Percentiles rank a stretch among this genome's conserved stretches.
These are phyloP conservation scores for Lactarius tabidus DNA, from an alignment of 768 basidiomycete species.

Conservation along the genomic window DNA sequence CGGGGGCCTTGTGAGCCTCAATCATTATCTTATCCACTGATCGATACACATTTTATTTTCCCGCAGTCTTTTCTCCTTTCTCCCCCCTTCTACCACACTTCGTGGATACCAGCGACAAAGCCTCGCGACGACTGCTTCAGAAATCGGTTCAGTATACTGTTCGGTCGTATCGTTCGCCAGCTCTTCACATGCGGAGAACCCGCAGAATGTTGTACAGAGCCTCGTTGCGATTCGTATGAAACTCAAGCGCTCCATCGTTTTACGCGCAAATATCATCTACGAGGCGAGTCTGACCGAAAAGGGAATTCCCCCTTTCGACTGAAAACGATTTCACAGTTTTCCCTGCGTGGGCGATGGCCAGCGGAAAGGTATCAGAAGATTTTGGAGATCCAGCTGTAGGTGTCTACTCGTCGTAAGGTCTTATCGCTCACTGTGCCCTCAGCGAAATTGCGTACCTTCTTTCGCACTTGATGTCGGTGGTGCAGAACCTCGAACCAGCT, in stretches of 20 bases:
- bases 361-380: slow-evolving; percentile 69
- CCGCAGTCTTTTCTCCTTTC: slow-evolving; percentile 59
- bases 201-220: slow-evolving; percentile 54
- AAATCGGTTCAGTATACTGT: slow-evolving; percentile 72
- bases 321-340: slow-evolving; percentile 47
- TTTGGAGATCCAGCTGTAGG: slow-evolving; percentile 61
- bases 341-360: slow-evolving; percentile 75
- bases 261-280: slow-evolving; percentile 58
- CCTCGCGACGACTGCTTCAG: slow-evolving; percentile 61
- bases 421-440: slow-evolving; percentile 19
- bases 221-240: slow-evolving; percentile 74
- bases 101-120: slow-evolving; percentile 67
- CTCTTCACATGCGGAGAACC: slow-evolving; percentile 46
- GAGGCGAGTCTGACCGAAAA: slow-evolving; percentile 43
- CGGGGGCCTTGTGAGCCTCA: slow-evolving; percentile 64
- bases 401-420: slow-evolving; percentile 25
- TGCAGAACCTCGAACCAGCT: slow-evolving; percentile 65
- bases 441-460: slow-evolving; percentile 69
- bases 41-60: slow-evolving; percentile 1
- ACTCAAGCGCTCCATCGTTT: slow-evolving; percentile 53
- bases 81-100: slow-evolving; percentile 73
- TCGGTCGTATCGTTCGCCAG: slow-evolving; percentile 70
- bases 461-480: slow-evolving; percentile 68
- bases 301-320: not conserved
- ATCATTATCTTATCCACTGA: slow-evolving; percentile 24